Base-by-base conservation (phyloP, 345 rosid genomes). In the Ceriops decandra region DNA sequence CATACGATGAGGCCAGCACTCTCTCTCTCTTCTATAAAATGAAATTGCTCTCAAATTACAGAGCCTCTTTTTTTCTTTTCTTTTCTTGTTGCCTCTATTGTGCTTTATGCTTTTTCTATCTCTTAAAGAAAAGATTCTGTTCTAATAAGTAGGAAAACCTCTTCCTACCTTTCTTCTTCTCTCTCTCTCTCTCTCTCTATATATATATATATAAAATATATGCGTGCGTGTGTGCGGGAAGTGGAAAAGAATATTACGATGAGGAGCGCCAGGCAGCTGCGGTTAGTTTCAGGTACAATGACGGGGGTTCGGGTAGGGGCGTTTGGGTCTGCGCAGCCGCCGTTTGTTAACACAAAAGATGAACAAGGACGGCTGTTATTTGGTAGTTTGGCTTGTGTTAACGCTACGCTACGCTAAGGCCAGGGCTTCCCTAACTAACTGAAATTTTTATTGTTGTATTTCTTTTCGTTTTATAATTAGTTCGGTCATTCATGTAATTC, bases 101-200 rank as follows among this genome's bases (percentile, higher is more conserved):
- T 65, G 80, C 74, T 78, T 59, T 75, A 75, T 53, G 79, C 72
- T 74, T 27, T 77, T 73, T 78, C 68, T 76, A 77, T 66, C 66
- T 66, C 63, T 63, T 28, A 30, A 68, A n/a, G 30, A 28, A 28
- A 28, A 28, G 2, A 28, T 28, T 28, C 30, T 28, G 30, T 28
- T 28, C 2, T 28, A 0, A 28, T 28, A 28, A 28, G 30, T 28
- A 28, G 30, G 30, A 28, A 28, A 28, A 28, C 30, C 30, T 28
- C 30, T 28, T 2, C 6, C 27, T 52, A 49, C 24, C 7, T 19
- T 13, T 13, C 49, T 42, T 13, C 1, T 5, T 42, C n/a, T 57
- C 30, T 28, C 30, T 28, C 30, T 28, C 30, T 28, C 30, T 28
- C 30, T 28, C 30, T 28, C 30, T 28, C 30, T 28, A 0, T 28